A percentile compares a stretch with the other conserved stretches of the same genome.
Conservation (phyloP, 202 grass and related monocot genomes). For the Cymbopogon flexuosus region DNA sequence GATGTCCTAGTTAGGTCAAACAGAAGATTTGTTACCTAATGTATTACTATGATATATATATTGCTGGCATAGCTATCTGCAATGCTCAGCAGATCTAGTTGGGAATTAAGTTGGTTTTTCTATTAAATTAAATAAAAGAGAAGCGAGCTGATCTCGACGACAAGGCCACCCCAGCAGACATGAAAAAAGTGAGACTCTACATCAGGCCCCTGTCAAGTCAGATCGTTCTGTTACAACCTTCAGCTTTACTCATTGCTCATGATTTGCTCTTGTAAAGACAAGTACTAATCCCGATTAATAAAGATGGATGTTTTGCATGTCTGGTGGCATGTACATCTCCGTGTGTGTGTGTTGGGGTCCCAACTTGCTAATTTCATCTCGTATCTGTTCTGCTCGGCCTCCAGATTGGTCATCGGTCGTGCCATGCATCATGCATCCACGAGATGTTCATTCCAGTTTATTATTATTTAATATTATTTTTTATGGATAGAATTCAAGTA, state of each 20-base stretch:
- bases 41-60: background rate
- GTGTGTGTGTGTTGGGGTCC: background rate
- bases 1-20: slow-evolving; percentile 1
- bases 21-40: background rate
- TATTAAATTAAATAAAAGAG: background rate
- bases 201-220: slow-evolving; percentile 13
- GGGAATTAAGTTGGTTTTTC: background rate
- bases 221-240: slow-evolving; percentile 30
- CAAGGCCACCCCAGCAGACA: slow-evolving; percentile 21
- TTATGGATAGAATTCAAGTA: too few relatives aligned
- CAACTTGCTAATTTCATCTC: background rate
- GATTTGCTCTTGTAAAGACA: background rate
- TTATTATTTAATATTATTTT: too few relatives aligned
- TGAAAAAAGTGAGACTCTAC: background rate
- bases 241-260: slow-evolving; percentile 19
- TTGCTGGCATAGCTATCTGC: background rate
- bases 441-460: too few relatives aligned
- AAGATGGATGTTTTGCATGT: background rate
- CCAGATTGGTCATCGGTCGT: too few relatives aligned
- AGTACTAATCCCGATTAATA: background rate
- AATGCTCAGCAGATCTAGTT: background rate
- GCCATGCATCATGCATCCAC: too few relatives aligned
- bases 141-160: slow-evolving; percentile 18
- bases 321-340: slow-evolving; percentile 27
- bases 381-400: background rate